These are phyloP conservation scores for Oryza nivara DNA, from an alignment of 176 grass and related monocot species.

Conservation along the genomic window DNA sequence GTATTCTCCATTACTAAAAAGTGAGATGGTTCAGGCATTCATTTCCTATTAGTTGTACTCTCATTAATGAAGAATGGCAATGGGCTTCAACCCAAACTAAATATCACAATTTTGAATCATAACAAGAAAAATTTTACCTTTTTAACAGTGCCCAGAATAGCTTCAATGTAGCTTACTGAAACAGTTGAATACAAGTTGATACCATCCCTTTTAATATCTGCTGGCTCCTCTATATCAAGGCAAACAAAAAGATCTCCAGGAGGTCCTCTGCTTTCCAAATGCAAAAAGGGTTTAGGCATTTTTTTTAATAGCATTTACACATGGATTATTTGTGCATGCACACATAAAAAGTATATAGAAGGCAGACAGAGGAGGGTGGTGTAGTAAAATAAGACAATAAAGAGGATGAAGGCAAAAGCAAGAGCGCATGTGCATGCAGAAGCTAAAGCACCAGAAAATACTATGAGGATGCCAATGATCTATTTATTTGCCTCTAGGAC, in stretches of 20 bases:
- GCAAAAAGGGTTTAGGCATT: constrained; percentile 20
- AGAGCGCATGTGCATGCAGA: neutral
- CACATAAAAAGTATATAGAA: constrained; percentile 5
- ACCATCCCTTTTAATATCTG: constrained; percentile 95
- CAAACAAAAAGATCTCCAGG: constrained; percentile 97
- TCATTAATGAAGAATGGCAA: constrained; percentile 25
- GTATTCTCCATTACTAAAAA: constrained; percentile 17
- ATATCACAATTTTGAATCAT: constrained; percentile 22
- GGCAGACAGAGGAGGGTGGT: neutral
- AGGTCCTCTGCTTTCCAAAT: constrained; percentile 64
- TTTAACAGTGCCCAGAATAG: constrained; percentile 79
- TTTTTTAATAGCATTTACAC: neutral
- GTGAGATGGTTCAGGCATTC: constrained; percentile 20
- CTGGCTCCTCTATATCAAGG: constrained; percentile 94
- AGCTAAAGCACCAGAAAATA: constrained; percentile 4
- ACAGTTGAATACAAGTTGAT: constrained; percentile 89
- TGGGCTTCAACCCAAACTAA: constrained; percentile 23
- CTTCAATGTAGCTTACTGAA: constrained; percentile 91
- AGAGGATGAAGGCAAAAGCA: constrained; percentile 30
- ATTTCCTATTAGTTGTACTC: neutral
- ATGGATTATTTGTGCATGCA: constrained; percentile 25
- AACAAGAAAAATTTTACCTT: constrained; percentile 53
- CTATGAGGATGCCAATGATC: neutral
- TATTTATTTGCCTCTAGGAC: constrained; percentile 23
- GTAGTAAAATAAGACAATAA: constrained; percentile 36